Evolutionary conservation across 2,329 filamentous ascomycete species (phyloP).

Genomic region (Aspergillus sclerotialis): DNA sequence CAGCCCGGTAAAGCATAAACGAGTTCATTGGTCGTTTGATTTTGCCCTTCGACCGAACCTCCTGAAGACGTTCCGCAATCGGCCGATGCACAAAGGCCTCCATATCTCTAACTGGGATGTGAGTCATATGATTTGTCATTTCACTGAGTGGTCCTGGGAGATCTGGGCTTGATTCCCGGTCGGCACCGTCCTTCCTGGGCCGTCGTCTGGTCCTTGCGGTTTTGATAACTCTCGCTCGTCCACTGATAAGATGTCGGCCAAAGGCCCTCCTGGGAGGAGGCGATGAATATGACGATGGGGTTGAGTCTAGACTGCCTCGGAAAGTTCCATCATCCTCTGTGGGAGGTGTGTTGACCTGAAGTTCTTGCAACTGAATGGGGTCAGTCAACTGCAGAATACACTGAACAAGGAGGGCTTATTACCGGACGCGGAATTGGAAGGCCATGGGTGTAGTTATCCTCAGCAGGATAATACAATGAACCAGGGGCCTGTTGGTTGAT

Average conservation of each 20-base stretch:
- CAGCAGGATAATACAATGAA: constrained; percentile 7
- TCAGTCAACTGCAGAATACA: constrained; percentile 12
- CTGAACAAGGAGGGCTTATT: constrained; percentile 1
- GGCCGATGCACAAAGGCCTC: constrained; percentile 69
- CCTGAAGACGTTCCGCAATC: constrained; percentile 56
- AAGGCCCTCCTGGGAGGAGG: constrained; percentile 7
- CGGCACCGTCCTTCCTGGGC: constrained; percentile 4
- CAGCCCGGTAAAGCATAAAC: constrained; percentile 95
- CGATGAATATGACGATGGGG: constrained; percentile 12
- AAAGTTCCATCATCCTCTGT: constrained; percentile 13
- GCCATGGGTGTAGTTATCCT: constrained; percentile 10
- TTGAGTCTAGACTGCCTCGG: constrained; percentile 6
- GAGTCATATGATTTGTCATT: constrained; percentile 25
- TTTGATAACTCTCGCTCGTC: constrained; percentile 8
- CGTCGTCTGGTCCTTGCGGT: constrained; percentile 8
- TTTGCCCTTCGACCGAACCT: constrained; percentile 63
- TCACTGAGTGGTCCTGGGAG: constrained; percentile 20
- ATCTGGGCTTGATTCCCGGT: constrained; percentile 3
- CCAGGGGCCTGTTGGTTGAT: constrained; percentile 11
- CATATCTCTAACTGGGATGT: constrained; percentile 68
- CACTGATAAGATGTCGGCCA: constrained; percentile 1
- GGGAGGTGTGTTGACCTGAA: constrained; percentile 18
- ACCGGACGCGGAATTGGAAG: constrained; percentile 16
- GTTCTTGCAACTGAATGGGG: not conserved
- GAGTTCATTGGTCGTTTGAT: constrained; percentile 93